Evolutionary conservation across 2,329 filamentous ascomycete genomes (phyloP), one percentile per base, ranked within the genome.

Genomic region (Xylogone sp.): DNA sequence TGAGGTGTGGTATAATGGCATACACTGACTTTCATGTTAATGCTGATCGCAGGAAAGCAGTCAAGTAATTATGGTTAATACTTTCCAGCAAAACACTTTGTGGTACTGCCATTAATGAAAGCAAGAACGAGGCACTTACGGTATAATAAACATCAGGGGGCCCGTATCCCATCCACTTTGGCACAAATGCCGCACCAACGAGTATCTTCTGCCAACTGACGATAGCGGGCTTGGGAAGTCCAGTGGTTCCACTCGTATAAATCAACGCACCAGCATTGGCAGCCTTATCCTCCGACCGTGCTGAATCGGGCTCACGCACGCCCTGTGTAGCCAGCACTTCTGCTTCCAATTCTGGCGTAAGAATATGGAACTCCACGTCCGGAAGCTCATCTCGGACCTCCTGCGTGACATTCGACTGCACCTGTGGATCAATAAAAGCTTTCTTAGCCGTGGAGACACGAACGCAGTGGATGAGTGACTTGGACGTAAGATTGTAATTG

Each of bases 1-100:
- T 0, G 90, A 90, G 42, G 87, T 86, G 71, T 96, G 91, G 65
- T 96, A 96, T 6, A 96, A 76, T 0, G 91, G 91, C 89, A 96
- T 95, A 51, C 86, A 86, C 85, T 88, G 24, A 10, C 10, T 10
- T 27, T 27, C 10, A 10, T 27, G 24, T 27, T 27, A 27, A 10
- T 27, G 10, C 24, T 27, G 24, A 27, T n/a, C n/a, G n/a, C n/a
- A n/a, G n/a, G n/a, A n/a, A n/a, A n/a, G n/a, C n/a, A n/a, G n/a
- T n/a, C n/a, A n/a, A n/a, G n/a, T n/a, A n/a, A n/a, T n/a, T n/a
- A n/a, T n/a, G n/a, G n/a, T n/a, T n/a, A n/a, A n/a, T n/a, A n/a
- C n/a, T n/a, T n/a, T n/a, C n/a, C n/a, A n/a, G n/a, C n/a, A n/a
- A n/a, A n/a, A n/a, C n/a, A n/a, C n/a, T n/a, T 27, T 27, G 24